Evolutionary conservation across 352 stramenopile genomes (phyloP).

Genomic region (Globisporangium cederbergense): DNA sequence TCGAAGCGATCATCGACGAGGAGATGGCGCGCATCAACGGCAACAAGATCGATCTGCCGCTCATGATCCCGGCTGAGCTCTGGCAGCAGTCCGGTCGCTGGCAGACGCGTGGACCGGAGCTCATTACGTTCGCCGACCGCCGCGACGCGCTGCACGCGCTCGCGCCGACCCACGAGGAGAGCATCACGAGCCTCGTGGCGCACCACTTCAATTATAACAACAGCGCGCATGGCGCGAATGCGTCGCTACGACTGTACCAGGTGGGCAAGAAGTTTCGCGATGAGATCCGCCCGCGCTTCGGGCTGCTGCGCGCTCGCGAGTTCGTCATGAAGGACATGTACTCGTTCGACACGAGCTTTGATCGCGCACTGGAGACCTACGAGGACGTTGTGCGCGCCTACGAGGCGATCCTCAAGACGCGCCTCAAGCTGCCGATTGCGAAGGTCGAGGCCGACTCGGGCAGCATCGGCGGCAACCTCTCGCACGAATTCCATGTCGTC

Average conservation of each 20-base stretch:
- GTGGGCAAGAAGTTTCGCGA: slow-evolving; percentile 87
- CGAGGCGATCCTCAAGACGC: slow-evolving; percentile 61
- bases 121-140: slow-evolving; percentile 81
- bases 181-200: slow-evolving; percentile 77
- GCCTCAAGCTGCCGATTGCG: slow-evolving; percentile 65
- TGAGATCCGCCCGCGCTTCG: slow-evolving; percentile 85
- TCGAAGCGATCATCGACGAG: slow-evolving; percentile 82
- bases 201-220: slow-evolving; percentile 42
- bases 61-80: slow-evolving; percentile 69
- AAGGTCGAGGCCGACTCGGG: slow-evolving; percentile 85
- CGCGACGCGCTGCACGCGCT: slow-evolving; percentile 64
- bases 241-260: slow-evolving; percentile 81
- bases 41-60: slow-evolving; percentile 80
- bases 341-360: slow-evolving; percentile 76
- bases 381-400: slow-evolving; percentile 78
- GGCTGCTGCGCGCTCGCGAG: slow-evolving; percentile 74
- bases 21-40: slow-evolving; percentile 78
- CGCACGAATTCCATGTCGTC: slow-evolving; percentile 89
- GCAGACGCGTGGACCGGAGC: slow-evolving; percentile 76
- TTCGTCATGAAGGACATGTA: slow-evolving; percentile 94
- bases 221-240: slow-evolving; percentile 27
- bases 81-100: slow-evolving; percentile 84
- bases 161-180: slow-evolving; percentile 83
- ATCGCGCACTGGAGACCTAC: slow-evolving; percentile 65
- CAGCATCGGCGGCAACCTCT: slow-evolving; percentile 85